Conservation (phyloP, 1,139 yeast genomes). For the Yamadazyma triangularis region DNA sequence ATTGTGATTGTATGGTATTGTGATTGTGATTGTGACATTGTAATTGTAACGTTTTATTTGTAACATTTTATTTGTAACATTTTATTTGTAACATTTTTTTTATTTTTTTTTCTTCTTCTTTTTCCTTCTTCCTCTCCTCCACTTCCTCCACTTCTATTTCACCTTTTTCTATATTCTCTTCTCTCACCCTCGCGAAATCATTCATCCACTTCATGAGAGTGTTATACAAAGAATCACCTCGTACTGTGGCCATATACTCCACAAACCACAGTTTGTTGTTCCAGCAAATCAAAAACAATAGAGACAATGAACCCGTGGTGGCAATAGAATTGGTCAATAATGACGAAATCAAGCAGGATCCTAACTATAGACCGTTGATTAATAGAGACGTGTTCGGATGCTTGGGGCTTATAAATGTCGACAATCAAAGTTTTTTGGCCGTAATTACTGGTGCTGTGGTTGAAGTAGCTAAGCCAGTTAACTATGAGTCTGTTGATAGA, state of each 20-base stretch:
- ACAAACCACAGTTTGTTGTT: conserved; percentile 48
- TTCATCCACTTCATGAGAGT: too few relatives aligned
- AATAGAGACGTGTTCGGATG: conserved; percentile 70
- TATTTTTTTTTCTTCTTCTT: too few relatives aligned
- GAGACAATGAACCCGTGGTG: conserved; percentile 31
- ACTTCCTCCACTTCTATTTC: too few relatives aligned
- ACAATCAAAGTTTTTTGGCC: conserved; percentile 65
- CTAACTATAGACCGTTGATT: conserved; percentile 46
- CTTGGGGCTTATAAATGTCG: conserved; percentile 73
- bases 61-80: too few relatives aligned
- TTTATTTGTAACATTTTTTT: too few relatives aligned
- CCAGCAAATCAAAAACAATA: conserved; percentile 23
- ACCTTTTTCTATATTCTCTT: too few relatives aligned
- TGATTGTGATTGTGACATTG: too few relatives aligned
- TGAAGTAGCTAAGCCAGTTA: conserved; percentile 81
- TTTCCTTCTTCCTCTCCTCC: too few relatives aligned
- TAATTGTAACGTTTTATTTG: too few relatives aligned
- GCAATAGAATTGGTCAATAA: conserved; percentile 51
- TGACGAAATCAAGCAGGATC: conserved; percentile 30
- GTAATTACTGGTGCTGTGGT: conserved; percentile 69
- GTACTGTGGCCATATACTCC: conserved; percentile 53
- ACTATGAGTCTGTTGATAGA: conserved; percentile 73
- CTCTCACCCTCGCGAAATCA: too few relatives aligned
- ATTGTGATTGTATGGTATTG: too few relatives aligned
- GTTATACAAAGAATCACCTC: conserved; percentile 45